phyloP scores from a whole-genome alignment of 345 rosid genomes.

The Citropsis articulata region DNA sequence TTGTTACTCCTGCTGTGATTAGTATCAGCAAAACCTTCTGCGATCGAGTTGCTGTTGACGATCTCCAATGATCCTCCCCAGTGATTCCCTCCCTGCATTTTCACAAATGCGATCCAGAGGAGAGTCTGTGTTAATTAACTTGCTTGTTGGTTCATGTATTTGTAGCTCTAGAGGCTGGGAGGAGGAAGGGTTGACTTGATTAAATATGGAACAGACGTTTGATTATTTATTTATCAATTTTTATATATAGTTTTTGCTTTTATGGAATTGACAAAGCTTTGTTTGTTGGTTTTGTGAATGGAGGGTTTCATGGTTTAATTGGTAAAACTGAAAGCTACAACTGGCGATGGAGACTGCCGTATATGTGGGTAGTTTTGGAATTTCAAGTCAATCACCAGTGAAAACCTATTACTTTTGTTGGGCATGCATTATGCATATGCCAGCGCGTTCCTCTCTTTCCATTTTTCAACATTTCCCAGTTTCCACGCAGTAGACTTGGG shows the following conservation, averaged over 20 bases:
- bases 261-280: background rate
- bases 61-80: conserved; percentile 87
- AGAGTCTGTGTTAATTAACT: too few relatives aligned
- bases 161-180: background rate
- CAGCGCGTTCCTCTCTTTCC: too few relatives aligned
- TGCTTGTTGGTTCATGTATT: background rate
- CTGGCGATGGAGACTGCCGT: background rate
- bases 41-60: conserved; percentile 17
- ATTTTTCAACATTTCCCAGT: too few relatives aligned
- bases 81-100: conserved; percentile 61
- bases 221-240: background rate
- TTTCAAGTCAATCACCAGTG: too few relatives aligned
- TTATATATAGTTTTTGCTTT: too few relatives aligned
- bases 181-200: background rate
- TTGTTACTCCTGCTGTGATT: too few relatives aligned
- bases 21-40: too few relatives aligned
- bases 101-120: background rate
- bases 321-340: background rate
- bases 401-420: too few relatives aligned
- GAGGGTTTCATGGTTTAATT: background rate
- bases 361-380: too few relatives aligned
- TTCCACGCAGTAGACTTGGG: too few relatives aligned
- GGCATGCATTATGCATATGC: too few relatives aligned
- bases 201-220: background rate
- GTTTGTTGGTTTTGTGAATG: background rate